These are phyloP conservation scores for Fraxinus greggii DNA, from an alignment of 305 asterid species.

Conservation along the genomic window DNA sequence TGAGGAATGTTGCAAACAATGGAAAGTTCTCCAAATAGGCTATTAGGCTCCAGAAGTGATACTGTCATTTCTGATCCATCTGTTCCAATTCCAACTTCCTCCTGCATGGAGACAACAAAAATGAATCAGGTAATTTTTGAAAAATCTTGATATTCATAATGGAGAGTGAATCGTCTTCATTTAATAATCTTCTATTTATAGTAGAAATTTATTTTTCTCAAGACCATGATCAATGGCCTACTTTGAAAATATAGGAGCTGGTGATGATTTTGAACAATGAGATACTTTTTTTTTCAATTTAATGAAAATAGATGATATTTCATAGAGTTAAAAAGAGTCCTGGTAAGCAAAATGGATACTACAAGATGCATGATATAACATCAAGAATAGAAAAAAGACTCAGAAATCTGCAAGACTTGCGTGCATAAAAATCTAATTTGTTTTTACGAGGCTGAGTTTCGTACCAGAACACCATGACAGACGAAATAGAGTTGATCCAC, in stretches of 20 bases:
- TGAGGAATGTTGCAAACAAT: slow-evolving; percentile 90
- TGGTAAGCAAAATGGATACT: not conserved
- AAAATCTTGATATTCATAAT: not conserved
- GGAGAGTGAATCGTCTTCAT: not conserved
- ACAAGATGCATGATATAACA: not conserved
- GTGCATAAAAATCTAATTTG: not conserved
- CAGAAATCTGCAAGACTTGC: not conserved
- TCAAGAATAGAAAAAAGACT: not conserved
- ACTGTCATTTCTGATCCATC: slow-evolving; percentile 70
- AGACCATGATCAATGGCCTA: not conserved
- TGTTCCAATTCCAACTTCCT: slow-evolving; percentile 60
- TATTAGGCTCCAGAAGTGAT: slow-evolving; percentile 55
- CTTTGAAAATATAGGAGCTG: not conserved
- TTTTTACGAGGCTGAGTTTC: slow-evolving; percentile 2
- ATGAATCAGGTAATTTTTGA: not conserved
- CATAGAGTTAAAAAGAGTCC: not conserved
- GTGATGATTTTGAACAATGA: not conserved
- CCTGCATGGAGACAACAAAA: slow-evolving; percentile 42
- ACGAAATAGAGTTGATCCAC: slow-evolving; percentile 87
- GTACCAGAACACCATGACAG: slow-evolving; percentile 69
- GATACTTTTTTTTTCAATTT: not conserved
- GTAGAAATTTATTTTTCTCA: not conserved
- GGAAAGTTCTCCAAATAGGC: slow-evolving; percentile 76
- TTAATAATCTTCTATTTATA: not conserved
- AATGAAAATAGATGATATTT: not conserved